These are phyloP conservation scores for Lipomyces anomalus DNA, from an alignment of 805 yeast genomes.

Conservation along the genomic window DNA sequence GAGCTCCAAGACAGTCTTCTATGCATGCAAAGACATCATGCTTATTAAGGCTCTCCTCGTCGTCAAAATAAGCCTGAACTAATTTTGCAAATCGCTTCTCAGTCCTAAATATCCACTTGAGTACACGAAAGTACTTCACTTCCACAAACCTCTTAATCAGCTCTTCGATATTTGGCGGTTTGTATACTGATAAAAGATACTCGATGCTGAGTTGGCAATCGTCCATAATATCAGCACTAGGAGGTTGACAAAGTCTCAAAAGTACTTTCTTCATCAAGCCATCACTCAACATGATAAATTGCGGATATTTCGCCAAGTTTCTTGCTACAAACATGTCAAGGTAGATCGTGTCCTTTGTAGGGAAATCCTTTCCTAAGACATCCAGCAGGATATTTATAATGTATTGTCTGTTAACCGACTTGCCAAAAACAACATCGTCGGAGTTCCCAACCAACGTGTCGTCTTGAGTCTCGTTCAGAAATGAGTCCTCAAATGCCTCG, in stretches of 20 bases:
- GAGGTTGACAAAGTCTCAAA: conserved; percentile 43
- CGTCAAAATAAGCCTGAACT: conserved; percentile 30
- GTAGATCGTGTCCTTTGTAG: conserved; percentile 26
- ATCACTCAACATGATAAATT: conserved; percentile 70
- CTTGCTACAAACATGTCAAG: conserved; percentile 70
- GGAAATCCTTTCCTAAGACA: conserved; percentile 37
- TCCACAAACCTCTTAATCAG: conserved; percentile 48
- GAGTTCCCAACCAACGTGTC: conserved; percentile 29
- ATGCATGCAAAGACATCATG: conserved; percentile 22
- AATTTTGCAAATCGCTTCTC: conserved; percentile 51
- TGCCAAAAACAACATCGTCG: conserved; percentile 26
- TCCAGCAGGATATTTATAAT: conserved; percentile 68
- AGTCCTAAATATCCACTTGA: conserved; percentile 50
- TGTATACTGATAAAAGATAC: conserved; percentile 60
- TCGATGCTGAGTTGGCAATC: conserved; percentile 76
- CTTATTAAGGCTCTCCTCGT: conserved; percentile 1
- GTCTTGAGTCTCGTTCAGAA: conserved; percentile 55
- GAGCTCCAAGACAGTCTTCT: conserved; percentile 17
- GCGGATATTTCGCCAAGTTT: conserved; percentile 78
- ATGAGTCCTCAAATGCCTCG: conserved; percentile 77
- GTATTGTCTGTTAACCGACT: conserved; percentile 61
- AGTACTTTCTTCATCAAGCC: conserved; percentile 46
- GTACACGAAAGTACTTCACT: conserved; percentile 53
- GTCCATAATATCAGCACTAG: conserved; percentile 34
- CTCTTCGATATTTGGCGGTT: conserved; percentile 48